phyloP scores from a whole-genome alignment of 495 filamentous ascomycete genomes.

The Talaromyces liani region DNA sequence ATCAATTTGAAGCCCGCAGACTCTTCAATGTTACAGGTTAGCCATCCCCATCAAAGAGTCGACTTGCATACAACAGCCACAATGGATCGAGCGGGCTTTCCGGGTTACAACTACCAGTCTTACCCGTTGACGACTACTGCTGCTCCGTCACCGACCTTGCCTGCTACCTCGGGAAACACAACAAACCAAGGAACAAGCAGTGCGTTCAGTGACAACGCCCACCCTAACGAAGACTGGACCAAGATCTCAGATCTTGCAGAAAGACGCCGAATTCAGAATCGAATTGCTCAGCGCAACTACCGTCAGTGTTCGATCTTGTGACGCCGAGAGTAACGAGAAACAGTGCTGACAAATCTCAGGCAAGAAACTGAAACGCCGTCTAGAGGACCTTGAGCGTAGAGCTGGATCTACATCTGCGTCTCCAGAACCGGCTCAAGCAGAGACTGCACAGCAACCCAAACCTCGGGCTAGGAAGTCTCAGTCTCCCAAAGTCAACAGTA shows the following conservation, averaged over 20 bases:
- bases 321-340: background rate
- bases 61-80: background rate
- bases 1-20: background rate
- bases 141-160: background rate
- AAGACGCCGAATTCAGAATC: slow-evolving; percentile 90
- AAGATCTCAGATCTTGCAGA: slow-evolving; percentile 98
- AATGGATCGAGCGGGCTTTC: background rate
- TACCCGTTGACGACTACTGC: background rate
- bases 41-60: background rate
- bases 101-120: slow-evolving; percentile 8
- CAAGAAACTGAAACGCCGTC: slow-evolving; percentile 96
- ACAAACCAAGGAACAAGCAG: slow-evolving; percentile 75
- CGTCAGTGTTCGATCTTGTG: slow-evolving; percentile 56
- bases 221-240: slow-evolving; percentile 98
- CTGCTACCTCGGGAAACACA: slow-evolving; percentile 50
- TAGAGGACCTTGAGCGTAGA: slow-evolving; percentile 92
- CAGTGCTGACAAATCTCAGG: slow-evolving; percentile 43
- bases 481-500: slow-evolving; percentile 14
- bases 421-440: slow-evolving; percentile 55
- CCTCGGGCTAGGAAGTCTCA: slow-evolving; percentile 26
- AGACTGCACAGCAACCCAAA: slow-evolving; percentile 37
- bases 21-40: background rate
- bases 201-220: slow-evolving; percentile 92
- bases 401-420: slow-evolving; percentile 75
- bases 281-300: slow-evolving; percentile 97